Evolutionary conservation across 805 yeast species (phyloP).

Genomic region (Candida berthetii): DNA sequence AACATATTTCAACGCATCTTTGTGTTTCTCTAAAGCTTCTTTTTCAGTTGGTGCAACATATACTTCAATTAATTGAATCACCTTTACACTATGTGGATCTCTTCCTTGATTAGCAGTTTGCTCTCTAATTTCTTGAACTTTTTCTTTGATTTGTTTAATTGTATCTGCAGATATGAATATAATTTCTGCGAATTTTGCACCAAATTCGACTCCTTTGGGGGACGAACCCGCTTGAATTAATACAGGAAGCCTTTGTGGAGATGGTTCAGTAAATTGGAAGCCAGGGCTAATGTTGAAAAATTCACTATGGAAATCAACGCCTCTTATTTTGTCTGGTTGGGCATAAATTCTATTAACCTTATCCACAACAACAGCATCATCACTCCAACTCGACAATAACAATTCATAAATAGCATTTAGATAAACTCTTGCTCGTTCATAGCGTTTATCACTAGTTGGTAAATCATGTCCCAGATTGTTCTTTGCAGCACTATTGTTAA

Average conservation of each 20-base stretch:
- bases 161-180: conserved; percentile 25
- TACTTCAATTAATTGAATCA: conserved; percentile 25
- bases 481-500: conserved; percentile 30
- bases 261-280: conserved; percentile 27
- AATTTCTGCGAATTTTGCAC: conserved; percentile 31
- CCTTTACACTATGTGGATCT: conserved; percentile 25
- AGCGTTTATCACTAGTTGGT: conserved; percentile 30
- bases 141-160: conserved; percentile 22
- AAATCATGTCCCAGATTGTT: conserved; percentile 24
- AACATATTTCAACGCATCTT: conserved; percentile 21
- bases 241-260: conserved; percentile 32
- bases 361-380: conserved; percentile 19
- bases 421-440: conserved; percentile 28
- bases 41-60: conserved; percentile 28
- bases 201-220: conserved; percentile 26
- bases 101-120: conserved; percentile 25
- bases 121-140: conserved; percentile 13
- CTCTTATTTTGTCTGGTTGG: conserved; percentile 25
- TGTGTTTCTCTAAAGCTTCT: conserved; percentile 26
- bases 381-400: conserved; percentile 30
- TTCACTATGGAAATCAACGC: conserved; percentile 28
- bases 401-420: conserved; percentile 27
- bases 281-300: conserved; percentile 30
- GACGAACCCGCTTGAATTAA: conserved; percentile 33
- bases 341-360: conserved; percentile 17